Base-by-base conservation (phyloP, 768 basidiomycete species). In the Paxillus ammoniavirescens region DNA sequence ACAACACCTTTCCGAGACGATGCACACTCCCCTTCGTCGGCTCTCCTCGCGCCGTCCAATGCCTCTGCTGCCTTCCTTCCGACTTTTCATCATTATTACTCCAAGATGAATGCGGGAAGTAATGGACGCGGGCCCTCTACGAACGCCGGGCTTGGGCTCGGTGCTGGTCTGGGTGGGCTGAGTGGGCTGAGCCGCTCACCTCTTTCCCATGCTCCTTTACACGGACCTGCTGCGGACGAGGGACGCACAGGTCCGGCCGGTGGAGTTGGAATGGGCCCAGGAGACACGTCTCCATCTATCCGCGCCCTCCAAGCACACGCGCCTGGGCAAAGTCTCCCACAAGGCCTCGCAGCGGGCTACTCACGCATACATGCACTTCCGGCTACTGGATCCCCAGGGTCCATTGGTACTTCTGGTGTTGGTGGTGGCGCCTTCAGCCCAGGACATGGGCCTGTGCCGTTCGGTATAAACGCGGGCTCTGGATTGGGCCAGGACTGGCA, bases 291-390 rank as follows among this genome's bases (percentile, higher is more conserved):
- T 13, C 89, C 93, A 0, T 81, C 83, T 26, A 76, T 88, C 26
- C 80, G 85, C n/a, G 93, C 91, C 1, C 74, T 95, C 40, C 89
- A 92, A 63, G 76, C 86, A 15, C 93, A 95, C 60, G 92, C 91
- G 1, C 93, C 94, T 0, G 93, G 93, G 2, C 91, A 94, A 71
- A 88, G 85, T 70, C 77, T 96, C 12, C 93, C 95, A 1, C 93
- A 95, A 52, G 94, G 94, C 33, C 80, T 98, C 28, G 94, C 93
- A 0, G 91, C 91, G 0, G 94, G 93, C 0, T 86, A 93, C 65
- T 93, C 91, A 28, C 80, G 93, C 53, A 87, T 98, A 53, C 94
- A 98, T 61, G 87, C 93, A 1, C 73, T 78, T 26, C 78, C 81
- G 0, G 67, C 64, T n/a, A 44, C 66, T 1, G 70, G 73, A 18